A percentile compares a stretch with the other conserved stretches of the same genome.
Evolutionary conservation across 306 rosid species (phyloP).

Genomic region (Myrica gale): DNA sequence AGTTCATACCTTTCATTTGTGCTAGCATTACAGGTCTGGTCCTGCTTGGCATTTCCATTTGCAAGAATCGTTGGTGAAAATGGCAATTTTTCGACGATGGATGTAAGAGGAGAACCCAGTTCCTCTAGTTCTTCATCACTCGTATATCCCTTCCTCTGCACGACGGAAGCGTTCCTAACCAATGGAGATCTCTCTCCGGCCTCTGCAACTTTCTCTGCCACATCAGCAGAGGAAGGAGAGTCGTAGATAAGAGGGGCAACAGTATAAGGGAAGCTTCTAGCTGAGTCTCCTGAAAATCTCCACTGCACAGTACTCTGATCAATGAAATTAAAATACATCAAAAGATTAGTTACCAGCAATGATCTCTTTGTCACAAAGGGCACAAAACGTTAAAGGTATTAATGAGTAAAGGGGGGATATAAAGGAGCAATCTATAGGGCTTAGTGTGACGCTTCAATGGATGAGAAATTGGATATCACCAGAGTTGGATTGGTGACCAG

Average conservation of each 20-base stretch:
- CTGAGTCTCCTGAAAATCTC: slow-evolving; percentile 50
- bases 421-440: too few relatives aligned
- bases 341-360: slow-evolving; percentile 13
- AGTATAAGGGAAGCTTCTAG: slow-evolving; percentile 65
- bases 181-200: slow-evolving; percentile 61
- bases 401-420: not conserved
- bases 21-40: slow-evolving; percentile 25
- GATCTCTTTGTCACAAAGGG: not conserved
- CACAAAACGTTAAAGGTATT: not conserved
- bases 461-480: not conserved
- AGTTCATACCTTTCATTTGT: slow-evolving; percentile 76
- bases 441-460: not conserved
- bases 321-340: slow-evolving; percentile 2
- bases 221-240: slow-evolving; percentile 60
- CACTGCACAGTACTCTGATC: slow-evolving; percentile 57
- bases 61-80: slow-evolving; percentile 36
- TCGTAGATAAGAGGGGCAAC: slow-evolving; percentile 61
- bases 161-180: slow-evolving; percentile 54
- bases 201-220: slow-evolving; percentile 79
- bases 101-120: slow-evolving; percentile 69
- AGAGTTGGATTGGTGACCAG: not conserved
- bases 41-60: slow-evolving; percentile 46
- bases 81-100: slow-evolving; percentile 62
- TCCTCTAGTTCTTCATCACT: slow-evolving; percentile 96
- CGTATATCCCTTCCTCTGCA: slow-evolving; percentile 81